These are phyloP conservation scores for Nidula microcarpa DNA, from an alignment of 768 basidiomycete species.

Conservation along the genomic window DNA sequence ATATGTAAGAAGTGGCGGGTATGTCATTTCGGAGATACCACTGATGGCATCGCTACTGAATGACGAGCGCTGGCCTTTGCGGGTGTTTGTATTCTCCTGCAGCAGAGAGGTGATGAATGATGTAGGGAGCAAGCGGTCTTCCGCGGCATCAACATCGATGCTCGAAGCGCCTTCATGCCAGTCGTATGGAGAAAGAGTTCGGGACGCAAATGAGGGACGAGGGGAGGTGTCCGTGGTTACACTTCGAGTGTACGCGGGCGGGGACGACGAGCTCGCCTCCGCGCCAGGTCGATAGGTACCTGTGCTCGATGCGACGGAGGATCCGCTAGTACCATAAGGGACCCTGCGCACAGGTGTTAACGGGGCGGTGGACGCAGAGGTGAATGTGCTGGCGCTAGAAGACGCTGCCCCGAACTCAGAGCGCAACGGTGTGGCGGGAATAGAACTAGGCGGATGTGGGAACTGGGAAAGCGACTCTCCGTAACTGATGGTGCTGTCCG, in stretches of 20 bases:
- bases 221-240: not conserved
- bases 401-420: not conserved
- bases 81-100: constrained; percentile 33
- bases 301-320: not conserved
- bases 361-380: constrained; percentile 13
- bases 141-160: constrained; percentile 52
- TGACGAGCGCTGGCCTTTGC: constrained; percentile 23
- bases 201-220: constrained; percentile 10
- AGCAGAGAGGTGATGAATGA: constrained; percentile 60
- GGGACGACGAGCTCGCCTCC: not conserved
- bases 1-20: constrained; percentile 36
- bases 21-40: constrained; percentile 53
- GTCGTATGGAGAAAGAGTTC: constrained; percentile 38
- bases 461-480: constrained; percentile 45
- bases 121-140: constrained; percentile 56
- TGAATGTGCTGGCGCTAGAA: not conserved
- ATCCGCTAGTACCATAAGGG: not conserved
- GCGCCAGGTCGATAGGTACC: not conserved
- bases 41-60: constrained; percentile 40
- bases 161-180: constrained; percentile 63
- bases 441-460: constrained; percentile 47
- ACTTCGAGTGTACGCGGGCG: not conserved
- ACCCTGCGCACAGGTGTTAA: constrained; percentile 5
- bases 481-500: constrained; percentile 54
- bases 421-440: constrained; percentile 38